These are phyloP conservation scores for Chaetothyriales sp. DNA, from an alignment of 2,329 filamentous ascomycete genomes.

Conservation along the genomic window DNA sequence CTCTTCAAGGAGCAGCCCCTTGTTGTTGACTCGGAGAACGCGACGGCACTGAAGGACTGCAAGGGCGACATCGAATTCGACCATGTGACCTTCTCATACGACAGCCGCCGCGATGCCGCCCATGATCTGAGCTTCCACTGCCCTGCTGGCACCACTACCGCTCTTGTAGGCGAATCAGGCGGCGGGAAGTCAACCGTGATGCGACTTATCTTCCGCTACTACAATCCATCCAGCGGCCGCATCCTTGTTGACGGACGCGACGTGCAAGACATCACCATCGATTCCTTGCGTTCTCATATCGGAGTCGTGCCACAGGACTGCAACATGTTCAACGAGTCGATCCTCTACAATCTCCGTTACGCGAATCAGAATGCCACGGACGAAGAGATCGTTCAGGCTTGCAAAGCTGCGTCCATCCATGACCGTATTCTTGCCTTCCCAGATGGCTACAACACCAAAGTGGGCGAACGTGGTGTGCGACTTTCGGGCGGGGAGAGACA, in stretches of 20 bases:
- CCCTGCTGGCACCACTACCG: constrained; percentile 78
- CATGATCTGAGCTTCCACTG: constrained; percentile 75
- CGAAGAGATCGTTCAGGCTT: constrained; percentile 68
- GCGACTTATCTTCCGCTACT: constrained; percentile 89
- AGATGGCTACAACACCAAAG: constrained; percentile 75
- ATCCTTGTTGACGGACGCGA: constrained; percentile 76
- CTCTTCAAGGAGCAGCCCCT: constrained; percentile 93
- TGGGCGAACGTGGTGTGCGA: constrained; percentile 75
- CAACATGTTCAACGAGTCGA: constrained; percentile 79
- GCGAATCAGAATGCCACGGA: constrained; percentile 68
- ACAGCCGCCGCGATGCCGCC: constrained; percentile 69
- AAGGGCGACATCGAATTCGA: constrained; percentile 73
- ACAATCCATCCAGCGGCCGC: constrained; percentile 64
- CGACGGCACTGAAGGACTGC: constrained; percentile 49
- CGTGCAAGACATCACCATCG: constrained; percentile 75
- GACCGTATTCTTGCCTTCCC: constrained; percentile 83
- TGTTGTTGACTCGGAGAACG: constrained; percentile 61
- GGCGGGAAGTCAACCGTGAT: constrained; percentile 96
- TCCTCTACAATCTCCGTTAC: constrained; percentile 91
- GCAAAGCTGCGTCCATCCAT: constrained; percentile 76
- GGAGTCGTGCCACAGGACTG: constrained; percentile 96
- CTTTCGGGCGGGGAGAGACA: constrained; percentile 88
- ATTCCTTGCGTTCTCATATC: constrained; percentile 80
- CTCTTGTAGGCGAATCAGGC: constrained; percentile 89
- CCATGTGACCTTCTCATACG: constrained; percentile 82